Conservation (phyloP, 345 rosid genomes). For the Kernera saxatilis region DNA sequence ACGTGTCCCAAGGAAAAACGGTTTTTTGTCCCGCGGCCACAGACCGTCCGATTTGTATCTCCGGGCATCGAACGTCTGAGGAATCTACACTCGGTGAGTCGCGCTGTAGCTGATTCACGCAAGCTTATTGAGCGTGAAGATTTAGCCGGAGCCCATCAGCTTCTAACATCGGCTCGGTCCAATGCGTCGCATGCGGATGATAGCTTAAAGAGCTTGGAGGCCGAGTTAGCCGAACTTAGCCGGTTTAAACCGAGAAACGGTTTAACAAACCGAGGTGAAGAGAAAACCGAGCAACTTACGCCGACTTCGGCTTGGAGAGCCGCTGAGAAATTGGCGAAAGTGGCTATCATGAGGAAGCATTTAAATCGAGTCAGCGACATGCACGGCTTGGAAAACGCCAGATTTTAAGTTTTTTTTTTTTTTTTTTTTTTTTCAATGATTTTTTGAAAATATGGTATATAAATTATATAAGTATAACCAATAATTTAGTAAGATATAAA, state of each 20-base stretch:
- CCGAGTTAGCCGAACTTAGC: constrained; percentile 57
- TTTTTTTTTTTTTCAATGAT: constrained; percentile 10
- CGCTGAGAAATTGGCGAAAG: constrained; percentile 87
- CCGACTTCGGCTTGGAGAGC: constrained; percentile 80
- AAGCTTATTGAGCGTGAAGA: constrained; percentile 49
- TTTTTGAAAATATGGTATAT: constrained; percentile 24
- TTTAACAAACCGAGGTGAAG: constrained; percentile 28
- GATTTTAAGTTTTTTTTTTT: constrained; percentile 49
- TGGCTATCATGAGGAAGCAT: constrained; percentile 90
- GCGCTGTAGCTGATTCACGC: constrained; percentile 71
- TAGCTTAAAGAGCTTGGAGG: constrained; percentile 48
- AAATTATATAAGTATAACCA: background rate
- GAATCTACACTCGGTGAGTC: constrained; percentile 54
- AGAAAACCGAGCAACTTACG: constrained; percentile 65
- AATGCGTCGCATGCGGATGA: constrained; percentile 48
- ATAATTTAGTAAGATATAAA: constrained; percentile 12
- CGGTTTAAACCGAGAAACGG: constrained; percentile 29
- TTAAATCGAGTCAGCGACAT: constrained; percentile 91
- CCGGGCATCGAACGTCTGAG: constrained; percentile 55
- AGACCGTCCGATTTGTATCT: constrained; percentile 38
- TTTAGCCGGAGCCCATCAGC: constrained; percentile 50
- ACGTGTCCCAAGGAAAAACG: constrained; percentile 43
- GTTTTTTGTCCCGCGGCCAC: constrained; percentile 47
- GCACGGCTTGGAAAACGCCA: constrained; percentile 96
- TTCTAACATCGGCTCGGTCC: constrained; percentile 63